Base-by-base conservation (phyloP, 2,329 filamentous ascomycete genomes). In the Colletotrichum tropicicola region DNA sequence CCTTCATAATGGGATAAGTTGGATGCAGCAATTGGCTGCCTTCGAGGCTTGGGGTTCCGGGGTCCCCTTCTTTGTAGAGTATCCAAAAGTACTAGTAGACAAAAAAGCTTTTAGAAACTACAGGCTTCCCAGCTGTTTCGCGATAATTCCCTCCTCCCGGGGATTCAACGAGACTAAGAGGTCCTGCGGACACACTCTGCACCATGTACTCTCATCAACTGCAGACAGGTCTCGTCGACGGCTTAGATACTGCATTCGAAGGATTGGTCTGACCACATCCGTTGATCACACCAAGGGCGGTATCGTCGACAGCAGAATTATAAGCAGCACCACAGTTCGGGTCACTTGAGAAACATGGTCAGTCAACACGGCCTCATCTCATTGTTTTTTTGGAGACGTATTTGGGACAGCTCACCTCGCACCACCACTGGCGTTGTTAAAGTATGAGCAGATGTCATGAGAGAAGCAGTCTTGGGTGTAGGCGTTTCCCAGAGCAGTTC, bases 391-490 rank as follows among this genome's bases (percentile, higher is more conserved):
- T n/a, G n/a, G n/a, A n/a, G n/a, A n/a, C n/a, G n/a, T n/a, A n/a
- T n/a, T 15, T 47, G 4, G 30, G 3, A 17, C 10, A 7, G 55
- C 71, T 65, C 70, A 82, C 82, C 77, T 81, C 0, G 80, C 73
- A 3, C 82, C 82, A 7, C 80, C 80, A n/a, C 73, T 79, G 2
- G 82, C 81, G 53, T 79, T 79, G 28, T 84, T 79, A 63, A 85
- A 85, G 67, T 81, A 85, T 4, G 81, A 83, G 70, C 83, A 85
- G 12, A 85, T 78, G 51, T 85, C 83, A 57, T 85, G 83, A 0
- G 78, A 80, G 67, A 82, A 84, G 68, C 83, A 85, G 52, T 85
- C 80, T 65, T 83, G 82, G 0, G 82, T 84, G 60, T 85, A 85
- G 4, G 73, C 80, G 32, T 83, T 82, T 3, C 82, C 82, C 7